These are phyloP conservation scores for Botrytis cinerea DNA, from an alignment of 2,329 filamentous ascomycete species.

Conservation along the genomic window DNA sequence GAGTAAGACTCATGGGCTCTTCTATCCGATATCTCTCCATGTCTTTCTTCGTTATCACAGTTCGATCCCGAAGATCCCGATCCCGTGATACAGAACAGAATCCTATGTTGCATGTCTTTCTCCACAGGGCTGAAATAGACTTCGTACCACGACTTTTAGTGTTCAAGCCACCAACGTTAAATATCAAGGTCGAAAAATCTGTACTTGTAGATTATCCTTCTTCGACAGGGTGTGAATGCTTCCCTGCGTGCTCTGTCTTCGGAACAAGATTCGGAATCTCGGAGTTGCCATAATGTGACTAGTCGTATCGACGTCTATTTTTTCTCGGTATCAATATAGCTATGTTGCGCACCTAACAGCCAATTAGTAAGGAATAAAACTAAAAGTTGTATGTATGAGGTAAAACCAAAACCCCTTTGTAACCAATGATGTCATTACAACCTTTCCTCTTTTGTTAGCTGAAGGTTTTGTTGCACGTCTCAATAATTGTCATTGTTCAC, in stretches of 20 bases:
- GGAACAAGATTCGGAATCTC: background rate
- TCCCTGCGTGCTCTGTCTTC: background rate
- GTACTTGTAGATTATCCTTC: background rate
- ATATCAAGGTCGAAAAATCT: background rate
- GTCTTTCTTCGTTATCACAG: background rate
- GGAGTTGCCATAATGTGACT: too few relatives aligned
- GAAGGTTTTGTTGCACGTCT: slow-evolving; percentile 1
- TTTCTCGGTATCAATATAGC: background rate
- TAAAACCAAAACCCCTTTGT: too few relatives aligned
- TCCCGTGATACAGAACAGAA: background rate
- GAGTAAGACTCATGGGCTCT: background rate
- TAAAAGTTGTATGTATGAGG: too few relatives aligned
- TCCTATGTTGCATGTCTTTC: slow-evolving; percentile 5
- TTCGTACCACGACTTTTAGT: slow-evolving; percentile 2
- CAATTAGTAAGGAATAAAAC: background rate
- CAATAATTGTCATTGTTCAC: background rate
- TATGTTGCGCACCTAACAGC: background rate
- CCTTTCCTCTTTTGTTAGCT: too few relatives aligned
- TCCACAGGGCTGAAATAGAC: slow-evolving; percentile 17
- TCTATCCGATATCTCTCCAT: background rate
- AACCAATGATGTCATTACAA: background rate
- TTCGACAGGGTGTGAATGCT: background rate
- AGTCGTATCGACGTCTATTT: background rate
- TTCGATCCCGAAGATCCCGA: background rate
- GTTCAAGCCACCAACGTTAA: background rate